Evolutionary conservation across 768 basidiomycete genomes (phyloP).

Genomic region (Tricholoma flavovirens): DNA sequence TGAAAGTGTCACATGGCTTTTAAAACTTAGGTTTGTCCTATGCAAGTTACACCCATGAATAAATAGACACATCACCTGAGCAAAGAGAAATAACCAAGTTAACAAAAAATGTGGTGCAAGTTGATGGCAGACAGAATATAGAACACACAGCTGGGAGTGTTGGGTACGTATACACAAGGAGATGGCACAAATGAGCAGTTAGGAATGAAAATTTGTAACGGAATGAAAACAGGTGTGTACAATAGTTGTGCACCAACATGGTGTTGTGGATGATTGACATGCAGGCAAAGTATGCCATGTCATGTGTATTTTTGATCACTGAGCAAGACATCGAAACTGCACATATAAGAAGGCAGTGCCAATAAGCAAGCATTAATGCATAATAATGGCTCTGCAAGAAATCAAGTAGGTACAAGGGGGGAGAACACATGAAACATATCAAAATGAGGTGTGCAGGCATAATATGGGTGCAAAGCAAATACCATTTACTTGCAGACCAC

Average conservation of each 20-base stretch:
- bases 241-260: too few relatives aligned
- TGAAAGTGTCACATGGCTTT: too few relatives aligned
- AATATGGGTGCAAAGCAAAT: not conserved
- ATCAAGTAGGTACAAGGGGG: too few relatives aligned
- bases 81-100: not conserved
- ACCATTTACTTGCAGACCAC: not conserved
- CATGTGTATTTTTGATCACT: not conserved
- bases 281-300: not conserved
- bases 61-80: not conserved
- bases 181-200: not conserved
- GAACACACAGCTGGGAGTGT: not conserved
- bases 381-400: too few relatives aligned
- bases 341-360: too few relatives aligned
- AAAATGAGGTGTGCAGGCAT: not conserved
- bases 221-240: too few relatives aligned
- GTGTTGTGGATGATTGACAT: not conserved
- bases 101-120: not conserved
- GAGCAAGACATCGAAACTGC: too few relatives aligned
- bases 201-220: not conserved
- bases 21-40: too few relatives aligned
- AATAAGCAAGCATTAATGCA: too few relatives aligned
- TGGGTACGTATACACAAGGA: not conserved
- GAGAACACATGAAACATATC: not conserved
- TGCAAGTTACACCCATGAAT: not conserved
- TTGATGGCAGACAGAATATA: not conserved